Conservation (phyloP, 2,329 filamentous ascomycete genomes). For the Pyrenophora tritici-repentis region DNA sequence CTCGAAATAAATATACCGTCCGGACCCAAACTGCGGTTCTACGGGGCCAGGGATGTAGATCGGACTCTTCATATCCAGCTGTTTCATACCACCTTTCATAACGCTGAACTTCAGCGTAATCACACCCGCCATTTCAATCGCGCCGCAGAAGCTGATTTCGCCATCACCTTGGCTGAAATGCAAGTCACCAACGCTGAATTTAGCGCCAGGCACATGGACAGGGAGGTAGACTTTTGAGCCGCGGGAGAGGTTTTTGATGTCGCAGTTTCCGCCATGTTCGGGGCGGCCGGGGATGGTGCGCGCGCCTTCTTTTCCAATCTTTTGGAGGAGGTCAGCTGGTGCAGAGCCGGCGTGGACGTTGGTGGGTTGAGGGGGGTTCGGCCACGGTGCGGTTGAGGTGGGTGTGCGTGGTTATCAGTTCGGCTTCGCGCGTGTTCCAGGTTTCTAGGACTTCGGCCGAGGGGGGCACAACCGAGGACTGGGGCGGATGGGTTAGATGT, state of each 20-base stretch:
- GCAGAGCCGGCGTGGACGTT: constrained; percentile 75
- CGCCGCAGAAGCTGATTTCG: constrained; percentile 76
- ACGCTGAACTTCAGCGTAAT: constrained; percentile 91
- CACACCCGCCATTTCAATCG: constrained; percentile 91
- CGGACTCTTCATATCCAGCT: constrained; percentile 78
- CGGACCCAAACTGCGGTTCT: constrained; percentile 84
- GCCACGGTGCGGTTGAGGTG: constrained; percentile 69
- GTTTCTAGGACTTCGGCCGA: constrained; percentile 75
- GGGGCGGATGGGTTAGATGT: not conserved
- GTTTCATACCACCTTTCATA: constrained; percentile 77
- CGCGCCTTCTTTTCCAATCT: constrained; percentile 77
- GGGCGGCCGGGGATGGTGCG: constrained; percentile 82
- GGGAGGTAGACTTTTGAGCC: constrained; percentile 85
- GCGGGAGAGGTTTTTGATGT: constrained; percentile 84
- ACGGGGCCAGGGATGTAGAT: constrained; percentile 88
- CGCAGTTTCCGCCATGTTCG: constrained; percentile 88
- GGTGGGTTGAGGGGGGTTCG: constrained; percentile 69
- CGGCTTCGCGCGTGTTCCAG: constrained; percentile 84
- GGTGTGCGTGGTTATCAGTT: constrained; percentile 73
- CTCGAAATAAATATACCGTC: constrained; percentile 82
- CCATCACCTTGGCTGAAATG: constrained; percentile 90
- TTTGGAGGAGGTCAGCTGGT: constrained; percentile 62
- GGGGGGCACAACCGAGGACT: constrained; percentile 72
- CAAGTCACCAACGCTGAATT: constrained; percentile 87
- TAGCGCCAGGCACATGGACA: constrained; percentile 83